These are phyloP conservation scores for Scleromitrula shiraiana DNA, from an alignment of 2,329 filamentous ascomycete species.

Conservation along the genomic window DNA sequence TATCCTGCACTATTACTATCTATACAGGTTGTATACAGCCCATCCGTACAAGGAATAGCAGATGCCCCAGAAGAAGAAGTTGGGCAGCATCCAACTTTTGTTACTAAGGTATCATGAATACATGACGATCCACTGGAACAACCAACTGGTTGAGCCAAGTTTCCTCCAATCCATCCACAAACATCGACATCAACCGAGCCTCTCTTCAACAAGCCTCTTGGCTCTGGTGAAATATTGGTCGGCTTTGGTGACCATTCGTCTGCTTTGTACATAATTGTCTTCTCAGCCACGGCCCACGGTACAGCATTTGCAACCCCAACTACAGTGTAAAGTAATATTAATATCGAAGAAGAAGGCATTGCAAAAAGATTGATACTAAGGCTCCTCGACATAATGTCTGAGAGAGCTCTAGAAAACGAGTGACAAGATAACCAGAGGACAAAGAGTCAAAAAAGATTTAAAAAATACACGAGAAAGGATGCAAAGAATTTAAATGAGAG, in stretches of 20 bases:
- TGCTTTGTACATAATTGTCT: constrained; percentile 21
- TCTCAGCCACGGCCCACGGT: constrained; percentile 20
- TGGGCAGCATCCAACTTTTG: constrained; percentile 25
- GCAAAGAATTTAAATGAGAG: neutral
- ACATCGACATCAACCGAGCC: constrained; percentile 19
- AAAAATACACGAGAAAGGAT: neutral
- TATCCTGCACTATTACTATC: constrained; percentile 23
- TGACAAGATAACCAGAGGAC: neutral
- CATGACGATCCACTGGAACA: constrained; percentile 25
- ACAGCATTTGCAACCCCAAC: constrained; percentile 18
- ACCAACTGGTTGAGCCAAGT: constrained; percentile 14
- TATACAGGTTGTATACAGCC: constrained; percentile 27
- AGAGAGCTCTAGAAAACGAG: neutral
- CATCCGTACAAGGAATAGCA: constrained; percentile 23
- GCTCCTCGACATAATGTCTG: neutral
- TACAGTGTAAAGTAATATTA: constrained; percentile 18
- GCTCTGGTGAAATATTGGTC: constrained; percentile 18
- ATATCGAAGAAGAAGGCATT: constrained; percentile 23
- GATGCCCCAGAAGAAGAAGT: constrained; percentile 14
- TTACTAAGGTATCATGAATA: constrained; percentile 24
- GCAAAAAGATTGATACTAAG: constrained; percentile 19
- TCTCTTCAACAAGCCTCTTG: constrained; percentile 22
- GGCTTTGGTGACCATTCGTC: constrained; percentile 25
- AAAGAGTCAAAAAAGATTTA: constrained; percentile 1
- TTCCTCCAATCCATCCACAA: constrained; percentile 28